Evolutionary conservation across 2,329 filamentous ascomycete species (phyloP).

Genomic region (Chrysosporium queenslandicum): DNA sequence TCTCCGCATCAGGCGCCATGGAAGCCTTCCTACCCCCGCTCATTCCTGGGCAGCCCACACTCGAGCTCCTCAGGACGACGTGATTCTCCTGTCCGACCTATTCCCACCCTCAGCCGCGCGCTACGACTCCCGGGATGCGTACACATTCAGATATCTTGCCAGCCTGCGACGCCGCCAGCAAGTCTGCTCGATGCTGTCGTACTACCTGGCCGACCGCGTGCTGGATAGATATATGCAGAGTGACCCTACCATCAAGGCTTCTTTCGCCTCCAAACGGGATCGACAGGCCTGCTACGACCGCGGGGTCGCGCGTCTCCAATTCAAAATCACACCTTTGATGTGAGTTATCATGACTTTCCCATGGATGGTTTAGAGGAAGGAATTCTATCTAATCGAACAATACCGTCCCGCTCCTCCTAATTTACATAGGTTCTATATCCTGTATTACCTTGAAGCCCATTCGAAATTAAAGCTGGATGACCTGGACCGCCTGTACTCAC

Average conservation of each 20-base stretch:
- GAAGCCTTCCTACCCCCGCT: conserved; percentile 34
- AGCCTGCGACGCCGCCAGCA: conserved; percentile 31
- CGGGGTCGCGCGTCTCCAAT: conserved; percentile 29
- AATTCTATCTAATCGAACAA: background rate
- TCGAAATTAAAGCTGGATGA: conserved; percentile 30
- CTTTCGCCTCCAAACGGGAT: conserved; percentile 27
- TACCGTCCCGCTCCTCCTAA: background rate
- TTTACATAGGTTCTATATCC: conserved; percentile 30
- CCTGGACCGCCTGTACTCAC: conserved; percentile 29
- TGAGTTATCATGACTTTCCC: conserved; percentile 16
- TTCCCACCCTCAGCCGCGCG: conserved; percentile 33
- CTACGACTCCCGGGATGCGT: conserved; percentile 26
- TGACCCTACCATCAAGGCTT: conserved; percentile 25
- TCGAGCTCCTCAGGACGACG: conserved; percentile 35
- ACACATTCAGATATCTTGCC: conserved; percentile 35
- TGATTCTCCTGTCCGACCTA: conserved; percentile 36
- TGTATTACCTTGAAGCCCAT: conserved; percentile 37
- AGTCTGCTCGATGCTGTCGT: conserved; percentile 31
- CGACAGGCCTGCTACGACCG: conserved; percentile 28
- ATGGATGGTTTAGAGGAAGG: background rate
- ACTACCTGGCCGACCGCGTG: conserved; percentile 35
- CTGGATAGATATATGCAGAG: conserved; percentile 31
- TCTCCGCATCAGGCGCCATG: conserved; percentile 34
- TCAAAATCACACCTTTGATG: conserved; percentile 35
- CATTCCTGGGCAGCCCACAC: conserved; percentile 30